These are phyloP conservation scores for Mycotypha africana DNA, from an alignment of 371 early-diverging fungal species.

Conservation along the genomic window DNA sequence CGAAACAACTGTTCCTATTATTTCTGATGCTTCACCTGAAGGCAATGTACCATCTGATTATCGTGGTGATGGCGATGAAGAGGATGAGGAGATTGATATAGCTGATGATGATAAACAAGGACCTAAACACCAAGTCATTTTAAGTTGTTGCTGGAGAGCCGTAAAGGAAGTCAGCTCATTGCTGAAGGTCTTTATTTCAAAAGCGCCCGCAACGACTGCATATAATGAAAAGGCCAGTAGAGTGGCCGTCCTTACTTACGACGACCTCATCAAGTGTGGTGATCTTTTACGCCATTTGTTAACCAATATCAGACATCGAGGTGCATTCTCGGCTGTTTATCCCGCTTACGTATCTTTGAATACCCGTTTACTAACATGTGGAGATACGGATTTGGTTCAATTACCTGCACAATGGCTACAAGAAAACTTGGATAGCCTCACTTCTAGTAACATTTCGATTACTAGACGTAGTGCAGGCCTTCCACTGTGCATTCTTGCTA, in stretches of 20 bases:
- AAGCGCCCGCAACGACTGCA: slow-evolving; percentile 20
- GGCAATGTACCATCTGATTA: slow-evolving; percentile 76
- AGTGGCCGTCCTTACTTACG: slow-evolving; percentile 18
- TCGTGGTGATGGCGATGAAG: slow-evolving; percentile 64
- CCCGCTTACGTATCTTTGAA: slow-evolving; percentile 74
- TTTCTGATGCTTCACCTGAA: slow-evolving; percentile 77
- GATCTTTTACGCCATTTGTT: slow-evolving; percentile 52
- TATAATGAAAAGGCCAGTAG: too few species aligned
- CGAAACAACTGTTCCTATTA: slow-evolving; percentile 59
- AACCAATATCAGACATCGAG: slow-evolving; percentile 83
- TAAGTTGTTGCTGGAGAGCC: slow-evolving; percentile 91
- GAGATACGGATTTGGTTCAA: slow-evolving; percentile 33
- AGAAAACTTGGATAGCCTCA: slow-evolving; percentile 44
- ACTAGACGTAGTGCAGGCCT: slow-evolving; percentile 93
- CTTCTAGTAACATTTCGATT: slow-evolving; percentile 70
- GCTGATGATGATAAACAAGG: slow-evolving; percentile 34
- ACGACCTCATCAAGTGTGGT: slow-evolving; percentile 51
- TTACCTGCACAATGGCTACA: slow-evolving; percentile 64
- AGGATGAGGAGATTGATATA: slow-evolving; percentile 45
- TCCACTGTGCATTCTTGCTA: slow-evolving; percentile 83
- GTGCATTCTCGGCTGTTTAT: slow-evolving; percentile 88
- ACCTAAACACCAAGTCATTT: slow-evolving; percentile 77
- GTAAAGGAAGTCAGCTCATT: slow-evolving; percentile 77
- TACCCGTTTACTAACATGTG: slow-evolving; percentile 54
- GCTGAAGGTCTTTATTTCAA: slow-evolving; percentile 32